Percentiles rank a stretch among this genome's conserved stretches.
Evolutionary conservation across 768 basidiomycete species (phyloP).

Genomic region (Terana coerulea): DNA sequence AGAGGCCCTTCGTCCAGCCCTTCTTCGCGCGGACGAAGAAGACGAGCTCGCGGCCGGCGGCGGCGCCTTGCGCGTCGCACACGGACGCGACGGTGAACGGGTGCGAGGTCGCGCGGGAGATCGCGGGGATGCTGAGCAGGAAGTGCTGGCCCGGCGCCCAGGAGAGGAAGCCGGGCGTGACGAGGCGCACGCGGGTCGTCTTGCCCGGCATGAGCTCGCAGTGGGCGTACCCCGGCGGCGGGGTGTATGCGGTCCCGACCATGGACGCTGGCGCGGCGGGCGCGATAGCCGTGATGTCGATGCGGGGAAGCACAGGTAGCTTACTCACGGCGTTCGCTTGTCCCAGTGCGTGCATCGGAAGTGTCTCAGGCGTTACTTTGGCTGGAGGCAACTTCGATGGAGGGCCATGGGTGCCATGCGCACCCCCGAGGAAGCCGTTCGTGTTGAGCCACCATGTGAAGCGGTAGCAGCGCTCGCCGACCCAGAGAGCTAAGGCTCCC

Average conservation of each 20-base stretch:
- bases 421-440: conserved; percentile 48
- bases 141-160: conserved; percentile 85
- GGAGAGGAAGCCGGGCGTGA: conserved; percentile 48
- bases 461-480: conserved; percentile 56
- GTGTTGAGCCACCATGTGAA: conserved; percentile 50
- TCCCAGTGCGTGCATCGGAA: conserved; percentile 11
- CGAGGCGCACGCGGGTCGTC: conserved; percentile 64
- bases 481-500: conserved; percentile 58
- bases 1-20: conserved; percentile 67
- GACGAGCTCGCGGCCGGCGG: conserved; percentile 52
- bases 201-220: conserved; percentile 67
- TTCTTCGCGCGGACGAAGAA: conserved; percentile 66
- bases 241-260: conserved; percentile 29
- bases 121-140: conserved; percentile 59
- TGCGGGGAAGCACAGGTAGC: conserved; percentile 10
- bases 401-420: conserved; percentile 4
- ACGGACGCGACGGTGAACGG: conserved; percentile 71
- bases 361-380: not conserved
- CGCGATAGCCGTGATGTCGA: conserved; percentile 4
- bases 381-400: not conserved
- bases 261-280: not conserved
- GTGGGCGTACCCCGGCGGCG: conserved; percentile 66
- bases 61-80: conserved; percentile 43
- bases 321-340: conserved; percentile 3
- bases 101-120: conserved; percentile 60